These are phyloP conservation scores for Erigeron canadensis DNA, from an alignment of 129 eudicot genomes.

Conservation along the genomic window DNA sequence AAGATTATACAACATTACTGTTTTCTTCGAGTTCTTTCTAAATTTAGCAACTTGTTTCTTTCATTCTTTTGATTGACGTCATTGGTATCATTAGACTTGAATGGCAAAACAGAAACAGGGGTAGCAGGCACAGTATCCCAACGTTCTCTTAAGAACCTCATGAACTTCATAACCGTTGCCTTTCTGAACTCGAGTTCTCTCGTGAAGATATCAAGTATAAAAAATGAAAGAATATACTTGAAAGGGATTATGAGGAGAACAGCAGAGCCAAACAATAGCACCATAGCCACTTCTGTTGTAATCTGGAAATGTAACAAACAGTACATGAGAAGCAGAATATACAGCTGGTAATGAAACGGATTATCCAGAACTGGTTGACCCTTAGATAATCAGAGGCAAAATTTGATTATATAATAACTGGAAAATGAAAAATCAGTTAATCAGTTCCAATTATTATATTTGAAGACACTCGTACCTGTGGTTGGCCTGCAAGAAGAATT, in stretches of 20 bases:
- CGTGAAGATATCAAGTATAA: slow-evolving; percentile 63
- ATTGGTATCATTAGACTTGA: slow-evolving; percentile 39
- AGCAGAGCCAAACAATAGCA: slow-evolving; percentile 51
- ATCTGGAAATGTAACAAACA: slow-evolving; percentile 41
- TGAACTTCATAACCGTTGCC: slow-evolving; percentile 53
- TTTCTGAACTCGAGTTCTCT: slow-evolving; percentile 72
- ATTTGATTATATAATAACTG: background rate
- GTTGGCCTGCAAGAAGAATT: slow-evolving; percentile 77
- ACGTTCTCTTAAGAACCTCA: slow-evolving; percentile 58
- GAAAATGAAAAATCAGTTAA: background rate
- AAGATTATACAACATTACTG: slow-evolving; percentile 11
- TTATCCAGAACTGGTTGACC: too few relatives aligned
- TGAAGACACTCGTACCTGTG: slow-evolving; percentile 46
- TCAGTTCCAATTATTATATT: background rate
- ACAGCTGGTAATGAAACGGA: too few relatives aligned
- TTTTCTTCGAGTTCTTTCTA: slow-evolving; percentile 34
- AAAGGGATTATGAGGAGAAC: slow-evolving; percentile 62
- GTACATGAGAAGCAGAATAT: background rate
- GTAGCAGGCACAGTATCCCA: slow-evolving; percentile 88
- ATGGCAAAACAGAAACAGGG: slow-evolving; percentile 70
- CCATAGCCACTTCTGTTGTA: slow-evolving; percentile 72
- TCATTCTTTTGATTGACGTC: slow-evolving; percentile 32
- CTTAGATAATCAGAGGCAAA: background rate
- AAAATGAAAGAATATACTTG: slow-evolving; percentile 55
- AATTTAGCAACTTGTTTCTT: slow-evolving; percentile 20